These are phyloP conservation scores for Zymoseptoria tritici DNA, from an alignment of 2,329 filamentous ascomycete genomes.

Conservation along the genomic window DNA sequence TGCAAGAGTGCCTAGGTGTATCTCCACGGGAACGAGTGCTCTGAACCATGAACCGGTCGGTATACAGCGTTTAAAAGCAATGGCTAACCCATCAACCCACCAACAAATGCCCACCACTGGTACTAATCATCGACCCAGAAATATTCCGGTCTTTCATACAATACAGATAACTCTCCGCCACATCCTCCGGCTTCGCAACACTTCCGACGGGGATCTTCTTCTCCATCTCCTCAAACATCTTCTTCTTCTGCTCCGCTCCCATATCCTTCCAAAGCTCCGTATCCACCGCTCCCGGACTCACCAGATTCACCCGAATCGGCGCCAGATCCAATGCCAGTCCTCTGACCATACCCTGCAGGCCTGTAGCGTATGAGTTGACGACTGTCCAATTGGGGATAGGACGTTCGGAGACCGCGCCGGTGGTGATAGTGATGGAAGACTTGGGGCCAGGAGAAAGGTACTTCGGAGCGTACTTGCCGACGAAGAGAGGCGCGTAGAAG, in stretches of 20 bases:
- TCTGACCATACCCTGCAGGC: slow-evolving; percentile 46
- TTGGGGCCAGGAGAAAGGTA: slow-evolving; percentile 38
- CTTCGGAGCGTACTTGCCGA: slow-evolving; percentile 43
- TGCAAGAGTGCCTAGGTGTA: too few relatives aligned
- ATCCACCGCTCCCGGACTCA: slow-evolving; percentile 48
- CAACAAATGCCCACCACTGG: slow-evolving; percentile 25
- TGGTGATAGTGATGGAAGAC: slow-evolving; percentile 51
- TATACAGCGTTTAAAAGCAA: too few relatives aligned
- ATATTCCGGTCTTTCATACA: slow-evolving; percentile 42
- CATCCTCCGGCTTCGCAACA: slow-evolving; percentile 35
- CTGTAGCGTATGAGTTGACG: slow-evolving; percentile 43
- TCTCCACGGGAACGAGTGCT: too few relatives aligned
- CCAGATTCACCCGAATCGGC: slow-evolving; percentile 57
- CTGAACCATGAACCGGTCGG: too few relatives aligned
- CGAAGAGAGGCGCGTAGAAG: slow-evolving; percentile 44
- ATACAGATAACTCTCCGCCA: slow-evolving; percentile 44
- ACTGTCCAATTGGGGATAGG: slow-evolving; percentile 48
- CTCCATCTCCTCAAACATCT: slow-evolving; percentile 20
- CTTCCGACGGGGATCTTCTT: slow-evolving; percentile 29
- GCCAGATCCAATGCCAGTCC: slow-evolving; percentile 56
- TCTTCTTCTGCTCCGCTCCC: slow-evolving; percentile 21
- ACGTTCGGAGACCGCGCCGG: slow-evolving; percentile 45
- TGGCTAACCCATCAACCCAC: slow-evolving; percentile 3
- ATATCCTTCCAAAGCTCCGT: slow-evolving; percentile 37
- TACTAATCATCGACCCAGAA: slow-evolving; percentile 38